phyloP scores from a whole-genome alignment of 257 asterid genomes.

The Salvia splendens region DNA sequence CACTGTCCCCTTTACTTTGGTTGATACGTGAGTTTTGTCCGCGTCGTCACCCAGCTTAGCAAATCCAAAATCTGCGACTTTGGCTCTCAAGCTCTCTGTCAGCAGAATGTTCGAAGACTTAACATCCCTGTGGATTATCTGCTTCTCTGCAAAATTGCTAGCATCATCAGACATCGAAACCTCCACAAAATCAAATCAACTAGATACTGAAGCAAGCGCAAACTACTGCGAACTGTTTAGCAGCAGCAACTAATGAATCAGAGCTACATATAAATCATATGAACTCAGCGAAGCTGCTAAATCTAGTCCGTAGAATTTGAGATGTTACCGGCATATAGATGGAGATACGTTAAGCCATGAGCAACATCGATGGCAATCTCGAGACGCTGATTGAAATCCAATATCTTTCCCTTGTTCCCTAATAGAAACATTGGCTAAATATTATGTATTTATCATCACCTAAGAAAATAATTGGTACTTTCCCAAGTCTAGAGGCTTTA shows the following conservation, averaged over 20 bases:
- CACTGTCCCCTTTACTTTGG: constrained; percentile 95
- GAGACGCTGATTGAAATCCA: constrained; percentile 92
- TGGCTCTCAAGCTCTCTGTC: constrained; percentile 87
- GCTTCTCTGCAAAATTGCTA: constrained; percentile 66
- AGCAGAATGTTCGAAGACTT: constrained; percentile 95
- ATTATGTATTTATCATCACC: constrained; percentile 7
- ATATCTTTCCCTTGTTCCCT: constrained; percentile 72
- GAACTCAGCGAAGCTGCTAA: not conserved
- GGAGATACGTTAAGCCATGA: constrained; percentile 93
- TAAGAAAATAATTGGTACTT: constrained; percentile 8
- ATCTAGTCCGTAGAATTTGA: constrained; percentile 19
- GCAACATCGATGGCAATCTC: constrained; percentile 92
- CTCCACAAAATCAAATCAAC: not conserved
- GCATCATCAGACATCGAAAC: not conserved
- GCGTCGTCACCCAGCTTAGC: constrained; percentile 83
- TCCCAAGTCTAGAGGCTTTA: constrained; percentile 39
- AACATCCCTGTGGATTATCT: constrained; percentile 95
- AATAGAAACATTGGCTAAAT: constrained; percentile 36
- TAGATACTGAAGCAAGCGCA: not conserved
- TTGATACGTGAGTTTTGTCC: constrained; percentile 78
- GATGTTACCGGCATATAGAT: constrained; percentile 79
- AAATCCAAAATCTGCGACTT: constrained; percentile 97
- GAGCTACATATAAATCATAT: too few relatives aligned
- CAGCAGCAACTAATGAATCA: too few relatives aligned
- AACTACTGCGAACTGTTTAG: too few relatives aligned